Conservation (phyloP, 805 yeast genomes). For the Saccharomycopsis fibuligera region DNA sequence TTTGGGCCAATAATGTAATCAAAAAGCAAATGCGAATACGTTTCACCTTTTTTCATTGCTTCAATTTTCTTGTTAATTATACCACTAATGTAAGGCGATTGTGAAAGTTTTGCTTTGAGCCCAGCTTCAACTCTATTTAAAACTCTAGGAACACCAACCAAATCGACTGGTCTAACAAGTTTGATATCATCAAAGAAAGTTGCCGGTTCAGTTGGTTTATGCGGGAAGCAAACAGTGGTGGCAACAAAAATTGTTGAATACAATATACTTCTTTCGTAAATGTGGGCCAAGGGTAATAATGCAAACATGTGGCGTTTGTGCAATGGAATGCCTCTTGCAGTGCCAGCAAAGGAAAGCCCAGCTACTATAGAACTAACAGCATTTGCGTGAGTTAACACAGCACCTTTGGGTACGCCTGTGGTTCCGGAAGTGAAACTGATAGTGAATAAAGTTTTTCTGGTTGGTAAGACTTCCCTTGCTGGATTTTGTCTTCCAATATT, state of each 20-base stretch:
- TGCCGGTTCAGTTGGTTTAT: constrained; percentile 42
- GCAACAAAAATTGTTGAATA: constrained; percentile 37
- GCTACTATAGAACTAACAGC: constrained; percentile 29
- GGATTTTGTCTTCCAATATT: constrained; percentile 38
- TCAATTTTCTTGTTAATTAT: constrained; percentile 37
- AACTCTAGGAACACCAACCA: constrained; percentile 60
- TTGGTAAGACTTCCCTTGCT: constrained; percentile 40
- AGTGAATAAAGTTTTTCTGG: constrained; percentile 49
- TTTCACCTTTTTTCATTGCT: constrained; percentile 30
- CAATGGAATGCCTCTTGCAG: constrained; percentile 22
- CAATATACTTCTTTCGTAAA: constrained; percentile 44
- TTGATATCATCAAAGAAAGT: constrained; percentile 54
- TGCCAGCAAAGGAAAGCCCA: constrained; percentile 1
- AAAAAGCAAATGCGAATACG: constrained; percentile 31
- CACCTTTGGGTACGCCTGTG: constrained; percentile 66
- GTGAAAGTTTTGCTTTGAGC: constrained; percentile 42
- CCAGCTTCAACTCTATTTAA: constrained; percentile 58
- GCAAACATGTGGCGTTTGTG: constrained; percentile 31
- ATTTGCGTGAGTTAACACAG: constrained; percentile 43
- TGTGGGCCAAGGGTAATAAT: constrained; percentile 53
- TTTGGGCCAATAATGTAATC: constrained; percentile 36
- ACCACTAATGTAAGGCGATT: constrained; percentile 34
- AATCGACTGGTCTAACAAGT: constrained; percentile 44
- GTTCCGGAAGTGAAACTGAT: constrained; percentile 72
- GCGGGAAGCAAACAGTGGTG: constrained; percentile 41